These are phyloP conservation scores for Tylopilus vinaceipallidus DNA, from an alignment of 768 basidiomycete genomes.

Conservation along the genomic window DNA sequence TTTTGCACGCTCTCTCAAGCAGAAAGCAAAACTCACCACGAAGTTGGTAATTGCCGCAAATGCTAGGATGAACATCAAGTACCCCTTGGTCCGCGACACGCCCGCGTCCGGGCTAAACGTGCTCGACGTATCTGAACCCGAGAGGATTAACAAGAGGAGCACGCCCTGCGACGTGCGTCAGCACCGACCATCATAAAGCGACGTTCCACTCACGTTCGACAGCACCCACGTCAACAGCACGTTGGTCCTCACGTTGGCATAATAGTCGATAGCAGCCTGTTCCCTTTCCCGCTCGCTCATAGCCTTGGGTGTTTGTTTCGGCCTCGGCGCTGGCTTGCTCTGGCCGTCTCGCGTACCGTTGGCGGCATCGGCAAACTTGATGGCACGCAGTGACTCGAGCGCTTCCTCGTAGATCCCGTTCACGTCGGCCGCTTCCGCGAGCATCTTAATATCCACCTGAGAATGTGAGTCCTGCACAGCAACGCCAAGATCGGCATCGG, in stretches of 20 bases:
- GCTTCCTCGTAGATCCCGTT: conserved; percentile 86
- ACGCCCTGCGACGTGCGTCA: conserved; percentile 48
- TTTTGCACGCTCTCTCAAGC: background rate
- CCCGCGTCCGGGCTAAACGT: conserved; percentile 55
- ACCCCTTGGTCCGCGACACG: conserved; percentile 62
- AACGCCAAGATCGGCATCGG: conserved; percentile 77
- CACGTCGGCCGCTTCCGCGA: conserved; percentile 76
- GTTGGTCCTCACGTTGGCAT: conserved; percentile 84
- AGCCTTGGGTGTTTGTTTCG: conserved; percentile 17
- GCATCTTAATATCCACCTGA: conserved; percentile 85
- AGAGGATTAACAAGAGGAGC: conserved; percentile 68
- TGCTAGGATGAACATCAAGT: conserved; percentile 76
- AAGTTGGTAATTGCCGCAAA: conserved; percentile 80
- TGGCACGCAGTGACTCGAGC: conserved; percentile 63
- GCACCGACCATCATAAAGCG: background rate
- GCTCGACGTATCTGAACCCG: conserved; percentile 48
- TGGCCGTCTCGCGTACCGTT: conserved; percentile 2
- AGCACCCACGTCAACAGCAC: conserved; percentile 79
- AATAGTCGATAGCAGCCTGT: conserved; percentile 78
- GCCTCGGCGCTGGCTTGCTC: conserved; percentile 3
- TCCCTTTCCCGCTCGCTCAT: conserved; percentile 61
- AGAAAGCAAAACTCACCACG: conserved; percentile 39
- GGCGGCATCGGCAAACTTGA: conserved; percentile 39
- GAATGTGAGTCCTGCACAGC: conserved; percentile 78
- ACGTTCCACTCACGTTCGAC: conserved; percentile 59